These are phyloP conservation scores for Hanseniaspora sp. DNA, from an alignment of 1,139 yeast genomes.

Conservation along the genomic window DNA sequence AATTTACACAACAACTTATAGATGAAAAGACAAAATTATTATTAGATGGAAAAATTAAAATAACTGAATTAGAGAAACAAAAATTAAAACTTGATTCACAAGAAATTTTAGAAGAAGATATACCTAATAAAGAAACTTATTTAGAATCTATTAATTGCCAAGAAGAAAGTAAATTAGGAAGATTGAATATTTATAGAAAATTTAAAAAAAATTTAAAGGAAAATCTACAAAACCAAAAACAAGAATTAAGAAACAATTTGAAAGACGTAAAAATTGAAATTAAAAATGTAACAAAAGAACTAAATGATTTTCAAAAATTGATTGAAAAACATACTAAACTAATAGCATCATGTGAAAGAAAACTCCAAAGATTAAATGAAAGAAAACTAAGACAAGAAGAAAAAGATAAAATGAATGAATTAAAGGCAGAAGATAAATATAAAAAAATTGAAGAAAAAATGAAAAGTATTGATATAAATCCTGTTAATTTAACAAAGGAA, in stretches of 20 bases:
- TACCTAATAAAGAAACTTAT: not conserved
- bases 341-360: not conserved
- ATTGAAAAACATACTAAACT: not conserved
- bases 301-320: not conserved
- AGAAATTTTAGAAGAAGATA: not conserved
- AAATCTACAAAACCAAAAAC: not conserved
- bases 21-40: not conserved
- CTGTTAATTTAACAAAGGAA: slow-evolving; percentile 15
- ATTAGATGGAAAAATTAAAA: not conserved
- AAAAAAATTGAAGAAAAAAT: not conserved
- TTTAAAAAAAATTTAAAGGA: not conserved
- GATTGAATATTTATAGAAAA: not conserved
- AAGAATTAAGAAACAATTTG: not conserved
- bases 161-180: not conserved
- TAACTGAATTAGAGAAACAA: not conserved
- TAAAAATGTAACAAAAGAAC: not conserved
- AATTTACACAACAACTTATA: not conserved
- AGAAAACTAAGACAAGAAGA: not conserved
- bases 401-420: not conserved
- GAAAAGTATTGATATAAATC: slow-evolving; percentile 15
- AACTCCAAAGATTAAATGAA: not conserved
- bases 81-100: not conserved
- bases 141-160: not conserved
- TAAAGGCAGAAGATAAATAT: not conserved
- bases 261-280: not conserved